These are phyloP conservation scores for Monoraphidium neglectum DNA, from an alignment of 139 green algal species.

Conservation along the genomic window DNA sequence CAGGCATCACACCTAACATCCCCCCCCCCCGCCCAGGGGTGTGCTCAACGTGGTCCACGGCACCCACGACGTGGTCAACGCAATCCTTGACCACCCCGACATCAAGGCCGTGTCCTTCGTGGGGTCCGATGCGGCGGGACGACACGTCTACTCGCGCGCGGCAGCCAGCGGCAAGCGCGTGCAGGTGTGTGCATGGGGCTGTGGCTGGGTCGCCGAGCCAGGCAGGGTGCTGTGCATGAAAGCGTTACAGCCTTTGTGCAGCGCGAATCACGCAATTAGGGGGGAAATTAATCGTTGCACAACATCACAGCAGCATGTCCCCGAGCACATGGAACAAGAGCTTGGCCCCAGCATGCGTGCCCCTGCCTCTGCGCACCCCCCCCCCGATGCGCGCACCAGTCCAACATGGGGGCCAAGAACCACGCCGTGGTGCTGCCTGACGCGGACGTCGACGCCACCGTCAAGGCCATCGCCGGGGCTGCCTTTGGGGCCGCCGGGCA, in stretches of 20 bases:
- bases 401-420: slow-evolving; percentile 98
- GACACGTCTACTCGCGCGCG: slow-evolving; percentile 85
- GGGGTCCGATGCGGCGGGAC: slow-evolving; percentile 80
- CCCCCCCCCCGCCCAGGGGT: slow-evolving; percentile 37
- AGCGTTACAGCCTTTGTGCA: too few relatives aligned
- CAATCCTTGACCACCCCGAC: slow-evolving; percentile 90
- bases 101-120: slow-evolving; percentile 95
- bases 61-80: slow-evolving; percentile 84
- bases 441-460: slow-evolving; percentile 77
- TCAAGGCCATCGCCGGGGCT: slow-evolving; percentile 81
- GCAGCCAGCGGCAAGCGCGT: slow-evolving; percentile 88
- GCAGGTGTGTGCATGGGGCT: slow-evolving; percentile 71
- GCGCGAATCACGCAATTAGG: too few relatives aligned
- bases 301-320: too few relatives aligned
- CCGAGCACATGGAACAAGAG: too few relatives aligned
- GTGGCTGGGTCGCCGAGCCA: too few relatives aligned
- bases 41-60: slow-evolving; percentile 91
- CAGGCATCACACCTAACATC: background rate
- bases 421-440: slow-evolving; percentile 96
- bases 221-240: too few relatives aligned
- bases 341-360: too few relatives aligned
- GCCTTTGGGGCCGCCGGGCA: slow-evolving; percentile 95
- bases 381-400: slow-evolving; percentile 43
- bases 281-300: too few relatives aligned
- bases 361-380: too few relatives aligned